phyloP scores from a whole-genome alignment of 2,329 filamentous ascomycete species.

The Xylariales sp. region DNA sequence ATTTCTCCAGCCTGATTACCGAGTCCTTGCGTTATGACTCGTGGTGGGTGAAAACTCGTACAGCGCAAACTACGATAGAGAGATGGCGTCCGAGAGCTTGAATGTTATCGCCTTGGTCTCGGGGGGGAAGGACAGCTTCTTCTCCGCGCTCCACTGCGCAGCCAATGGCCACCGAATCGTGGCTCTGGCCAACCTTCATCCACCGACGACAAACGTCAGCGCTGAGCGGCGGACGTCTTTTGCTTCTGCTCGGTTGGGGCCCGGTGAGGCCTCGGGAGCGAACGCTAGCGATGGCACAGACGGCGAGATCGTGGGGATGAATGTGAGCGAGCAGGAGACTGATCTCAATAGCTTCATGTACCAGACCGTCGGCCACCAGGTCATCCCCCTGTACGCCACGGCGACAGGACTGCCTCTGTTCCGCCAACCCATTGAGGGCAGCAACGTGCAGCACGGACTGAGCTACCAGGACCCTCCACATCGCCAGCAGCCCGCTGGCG shows the following conservation, averaged over 20 bases:
- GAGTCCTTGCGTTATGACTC: too few relatives aligned
- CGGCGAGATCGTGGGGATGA: constrained; percentile 23
- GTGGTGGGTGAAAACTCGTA: too few relatives aligned
- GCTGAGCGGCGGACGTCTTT: constrained; percentile 9
- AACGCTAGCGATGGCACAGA: neutral
- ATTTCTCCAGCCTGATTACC: too few relatives aligned
- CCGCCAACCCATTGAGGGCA: constrained; percentile 70
- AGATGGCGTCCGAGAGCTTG: constrained; percentile 40
- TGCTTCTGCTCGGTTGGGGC: constrained; percentile 8
- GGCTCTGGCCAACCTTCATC: constrained; percentile 85
- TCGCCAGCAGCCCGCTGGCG: constrained; percentile 10
- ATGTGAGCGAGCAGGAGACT: constrained; percentile 36
- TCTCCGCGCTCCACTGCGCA: constrained; percentile 84
- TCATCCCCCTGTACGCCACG: constrained; percentile 78
- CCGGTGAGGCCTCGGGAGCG: constrained; percentile 8
- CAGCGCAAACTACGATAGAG: too few relatives aligned
- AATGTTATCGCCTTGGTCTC: constrained; percentile 92
- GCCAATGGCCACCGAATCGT: constrained; percentile 80
- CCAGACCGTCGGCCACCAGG: constrained; percentile 87
- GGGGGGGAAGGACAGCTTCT: constrained; percentile 96
- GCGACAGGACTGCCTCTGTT: constrained; percentile 82
- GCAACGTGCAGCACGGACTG: constrained; percentile 63
- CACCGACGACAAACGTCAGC: constrained; percentile 26
- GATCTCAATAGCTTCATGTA: constrained; percentile 99
- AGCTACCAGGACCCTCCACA: constrained; percentile 58